Percentiles rank a stretch among this genome's conserved stretches.
These are phyloP conservation scores for Holtermanniella nyarrowii DNA, from an alignment of 768 basidiomycete genomes.

Conservation along the genomic window DNA sequence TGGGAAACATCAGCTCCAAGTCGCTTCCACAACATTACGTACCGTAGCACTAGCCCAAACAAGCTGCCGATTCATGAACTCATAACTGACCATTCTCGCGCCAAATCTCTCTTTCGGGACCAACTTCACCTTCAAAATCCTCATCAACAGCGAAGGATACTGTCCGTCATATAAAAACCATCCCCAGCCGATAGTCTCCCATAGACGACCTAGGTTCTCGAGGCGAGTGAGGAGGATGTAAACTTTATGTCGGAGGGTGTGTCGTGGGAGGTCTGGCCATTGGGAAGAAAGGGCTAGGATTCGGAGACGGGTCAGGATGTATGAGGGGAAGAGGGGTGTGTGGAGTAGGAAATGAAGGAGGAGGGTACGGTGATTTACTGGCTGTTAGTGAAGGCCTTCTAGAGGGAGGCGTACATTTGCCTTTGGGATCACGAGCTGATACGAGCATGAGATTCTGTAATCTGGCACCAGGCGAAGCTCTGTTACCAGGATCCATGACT, in stretches of 20 bases:
- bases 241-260: conserved; percentile 58
- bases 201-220: conserved; percentile 57
- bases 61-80: conserved; percentile 98
- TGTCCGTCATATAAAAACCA: conserved; percentile 76
- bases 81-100: conserved; percentile 83
- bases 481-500: conserved; percentile 6
- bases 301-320: conserved; percentile 64
- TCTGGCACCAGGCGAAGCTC: conserved; percentile 31
- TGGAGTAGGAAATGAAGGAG: conserved; percentile 56
- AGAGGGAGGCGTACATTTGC: conserved; percentile 44
- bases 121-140: conserved; percentile 64
- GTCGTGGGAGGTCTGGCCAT: conserved; percentile 84
- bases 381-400: conserved; percentile 43
- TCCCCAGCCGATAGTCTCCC: conserved; percentile 65
- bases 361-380: conserved; percentile 54
- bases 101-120: conserved; percentile 59
- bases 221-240: conserved; percentile 60
- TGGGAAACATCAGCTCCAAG: conserved; percentile 34
- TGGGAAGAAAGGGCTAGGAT: conserved; percentile 65
- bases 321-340: conserved; percentile 61
- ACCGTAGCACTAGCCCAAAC: conserved; percentile 99
- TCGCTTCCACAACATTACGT: conserved; percentile 36
- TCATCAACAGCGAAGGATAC: conserved; percentile 72
- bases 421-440: neutral
- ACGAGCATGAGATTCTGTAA: conserved; percentile 24